Conservation (phyloP, 768 basidiomycete species). For the Phlebiopsis gigantea region DNA sequence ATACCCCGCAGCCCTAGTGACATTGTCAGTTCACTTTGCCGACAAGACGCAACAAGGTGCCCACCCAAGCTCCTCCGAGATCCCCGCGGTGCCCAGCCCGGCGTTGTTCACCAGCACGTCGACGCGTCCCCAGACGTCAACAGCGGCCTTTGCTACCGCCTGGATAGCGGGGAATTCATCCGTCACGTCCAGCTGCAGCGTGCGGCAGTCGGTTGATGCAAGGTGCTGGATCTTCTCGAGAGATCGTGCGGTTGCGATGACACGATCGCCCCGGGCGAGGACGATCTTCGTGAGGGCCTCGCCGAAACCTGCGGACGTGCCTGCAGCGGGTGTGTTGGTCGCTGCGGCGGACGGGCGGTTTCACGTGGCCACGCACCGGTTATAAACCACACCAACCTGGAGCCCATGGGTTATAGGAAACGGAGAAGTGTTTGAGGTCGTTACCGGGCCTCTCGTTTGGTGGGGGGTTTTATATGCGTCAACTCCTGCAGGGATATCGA, state of each 20-base stretch:
- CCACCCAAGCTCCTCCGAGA: constrained; percentile 38
- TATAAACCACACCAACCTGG: constrained; percentile 11
- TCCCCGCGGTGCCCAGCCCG: constrained; percentile 31
- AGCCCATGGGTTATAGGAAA: background rate
- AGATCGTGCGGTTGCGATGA: constrained; percentile 52
- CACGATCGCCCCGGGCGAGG: constrained; percentile 21
- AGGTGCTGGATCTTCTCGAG: constrained; percentile 30
- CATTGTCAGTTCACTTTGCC: background rate
- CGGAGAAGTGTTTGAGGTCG: too few species aligned
- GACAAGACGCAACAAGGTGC: constrained; percentile 2
- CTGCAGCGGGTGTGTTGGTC: background rate
- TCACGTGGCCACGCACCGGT: constrained; percentile 3
- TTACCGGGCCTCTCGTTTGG: too few species aligned
- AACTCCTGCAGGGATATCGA: too few species aligned
- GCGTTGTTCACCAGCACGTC: constrained; percentile 40
- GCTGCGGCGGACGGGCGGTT: too few species aligned
- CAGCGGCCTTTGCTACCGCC: constrained; percentile 29
- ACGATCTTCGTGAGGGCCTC: background rate
- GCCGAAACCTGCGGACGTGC: constrained; percentile 9
- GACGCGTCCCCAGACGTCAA: constrained; percentile 25
- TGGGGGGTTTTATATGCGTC: too few species aligned
- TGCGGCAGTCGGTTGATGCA: constrained; percentile 20
- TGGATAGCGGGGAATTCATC: constrained; percentile 29
- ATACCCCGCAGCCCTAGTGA: constrained; percentile 14
- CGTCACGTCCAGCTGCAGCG: constrained; percentile 48